phyloP scores from a whole-genome alignment of 352 stramenopile genomes.

The Labyrinthula sp. region DNA sequence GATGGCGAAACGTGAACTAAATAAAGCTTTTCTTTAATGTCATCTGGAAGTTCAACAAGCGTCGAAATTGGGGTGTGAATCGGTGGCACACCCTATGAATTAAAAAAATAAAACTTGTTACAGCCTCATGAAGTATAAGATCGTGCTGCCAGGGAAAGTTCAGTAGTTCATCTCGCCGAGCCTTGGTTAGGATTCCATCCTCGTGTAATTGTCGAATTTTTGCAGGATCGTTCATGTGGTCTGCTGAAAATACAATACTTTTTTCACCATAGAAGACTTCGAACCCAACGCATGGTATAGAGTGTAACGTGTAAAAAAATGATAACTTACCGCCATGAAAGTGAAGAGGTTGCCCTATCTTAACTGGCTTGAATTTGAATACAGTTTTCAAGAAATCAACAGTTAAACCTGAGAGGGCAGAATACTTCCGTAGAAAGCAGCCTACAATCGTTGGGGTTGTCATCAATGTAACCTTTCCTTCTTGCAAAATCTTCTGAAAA shows the following conservation, averaged over 20 bases:
- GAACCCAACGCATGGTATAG: conserved; percentile 81
- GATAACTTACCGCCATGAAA: conserved; percentile 76
- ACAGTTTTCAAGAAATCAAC: conserved; percentile 64
- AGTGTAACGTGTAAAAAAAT: conserved; percentile 85
- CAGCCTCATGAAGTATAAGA: conserved; percentile 71
- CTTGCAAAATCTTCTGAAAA: conserved; percentile 84
- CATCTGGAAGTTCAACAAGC: conserved; percentile 57
- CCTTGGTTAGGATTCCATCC: conserved; percentile 58
- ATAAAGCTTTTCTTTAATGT: conserved; percentile 67
- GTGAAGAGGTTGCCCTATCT: conserved; percentile 70
- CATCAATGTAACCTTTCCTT: conserved; percentile 72
- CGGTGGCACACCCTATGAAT: conserved; percentile 68
- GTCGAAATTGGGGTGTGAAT: conserved; percentile 83
- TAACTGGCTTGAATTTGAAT: conserved; percentile 62
- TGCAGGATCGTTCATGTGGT: conserved; percentile 82
- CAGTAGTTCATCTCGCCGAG: conserved; percentile 60
- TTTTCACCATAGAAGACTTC: conserved; percentile 69
- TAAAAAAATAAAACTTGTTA: too few relatives aligned
- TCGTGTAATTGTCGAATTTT: conserved; percentile 49
- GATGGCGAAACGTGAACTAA: conserved; percentile 74
- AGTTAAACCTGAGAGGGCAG: conserved; percentile 67
- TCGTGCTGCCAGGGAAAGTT: conserved; percentile 77
- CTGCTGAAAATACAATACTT: conserved; percentile 78
- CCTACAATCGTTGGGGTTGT: conserved; percentile 85
- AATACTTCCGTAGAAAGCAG: conserved; percentile 84